These are phyloP conservation scores for Daldinia loculata DNA, from an alignment of 495 filamentous ascomycete species.

Conservation along the genomic window DNA sequence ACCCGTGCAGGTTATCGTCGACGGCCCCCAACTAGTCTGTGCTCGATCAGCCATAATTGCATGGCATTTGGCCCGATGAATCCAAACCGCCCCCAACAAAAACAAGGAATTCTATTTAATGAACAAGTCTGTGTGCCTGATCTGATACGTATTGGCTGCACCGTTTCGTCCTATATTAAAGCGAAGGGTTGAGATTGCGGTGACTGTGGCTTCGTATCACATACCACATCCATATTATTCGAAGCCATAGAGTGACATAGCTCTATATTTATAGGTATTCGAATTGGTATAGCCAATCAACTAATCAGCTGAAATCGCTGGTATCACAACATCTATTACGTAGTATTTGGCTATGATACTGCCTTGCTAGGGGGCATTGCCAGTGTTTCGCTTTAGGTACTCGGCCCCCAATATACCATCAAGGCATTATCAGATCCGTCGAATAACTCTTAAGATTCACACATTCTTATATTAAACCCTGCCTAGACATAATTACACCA, in stretches of 20 bases:
- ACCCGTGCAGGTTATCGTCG: not conserved
- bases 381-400: not conserved
- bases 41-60: not conserved
- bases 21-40: not conserved
- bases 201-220: too few species aligned
- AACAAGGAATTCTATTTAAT: too few species aligned
- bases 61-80: not conserved
- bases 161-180: too few species aligned
- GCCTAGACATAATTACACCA: too few species aligned
- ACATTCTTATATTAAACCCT: too few species aligned
- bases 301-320: not conserved
- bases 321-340: not conserved
- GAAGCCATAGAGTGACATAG: not conserved
- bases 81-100: not conserved
- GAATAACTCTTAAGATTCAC: too few species aligned
- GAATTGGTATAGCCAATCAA: not conserved
- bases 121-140: too few species aligned
- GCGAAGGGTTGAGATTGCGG: too few species aligned
- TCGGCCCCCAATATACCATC: not conserved
- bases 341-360: not conserved
- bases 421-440: not conserved
- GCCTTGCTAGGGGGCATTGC: not conserved
- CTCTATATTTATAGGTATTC: not conserved
- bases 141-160: too few species aligned
- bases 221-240: too few species aligned